Percentiles rank a stretch among this genome's conserved stretches.
Evolutionary conservation across 306 rosid species (phyloP).

Genomic region (Fragaria iinumae): DNA sequence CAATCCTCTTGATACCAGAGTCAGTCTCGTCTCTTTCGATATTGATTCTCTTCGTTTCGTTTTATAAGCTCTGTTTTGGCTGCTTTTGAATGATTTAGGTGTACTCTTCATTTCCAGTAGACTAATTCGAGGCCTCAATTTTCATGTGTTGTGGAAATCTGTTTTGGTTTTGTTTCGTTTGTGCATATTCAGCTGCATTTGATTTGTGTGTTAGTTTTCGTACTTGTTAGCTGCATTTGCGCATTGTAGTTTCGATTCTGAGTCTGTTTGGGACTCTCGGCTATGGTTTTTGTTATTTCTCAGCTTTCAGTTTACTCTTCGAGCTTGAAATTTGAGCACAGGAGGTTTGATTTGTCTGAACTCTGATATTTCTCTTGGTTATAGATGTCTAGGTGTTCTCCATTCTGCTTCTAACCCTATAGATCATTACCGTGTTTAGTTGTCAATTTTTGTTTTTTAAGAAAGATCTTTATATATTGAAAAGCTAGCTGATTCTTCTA

Average conservation of each 20-base stretch:
- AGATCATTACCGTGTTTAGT: not conserved
- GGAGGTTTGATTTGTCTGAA: not conserved
- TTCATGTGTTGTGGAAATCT: not conserved
- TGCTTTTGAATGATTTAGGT: conserved; percentile 1
- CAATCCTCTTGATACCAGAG: conserved; percentile 84
- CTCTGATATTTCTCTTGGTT: not conserved
- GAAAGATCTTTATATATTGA: too few relatives aligned
- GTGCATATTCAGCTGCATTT: not conserved
- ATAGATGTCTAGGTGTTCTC: not conserved
- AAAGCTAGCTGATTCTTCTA: too few relatives aligned
- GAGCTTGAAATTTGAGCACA: not conserved
- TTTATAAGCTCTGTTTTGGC: not conserved
- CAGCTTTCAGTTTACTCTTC: not conserved
- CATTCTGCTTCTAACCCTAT: not conserved
- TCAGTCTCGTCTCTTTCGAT: conserved; percentile 22
- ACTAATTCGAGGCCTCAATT: not conserved
- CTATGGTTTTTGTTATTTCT: not conserved
- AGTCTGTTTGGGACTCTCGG: not conserved
- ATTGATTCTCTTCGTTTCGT: conserved; percentile 1
- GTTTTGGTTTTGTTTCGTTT: too few relatives aligned
- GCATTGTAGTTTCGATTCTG: too few relatives aligned
- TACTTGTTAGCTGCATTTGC: too few relatives aligned
- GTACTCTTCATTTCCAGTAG: not conserved
- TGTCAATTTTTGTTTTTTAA: not conserved
- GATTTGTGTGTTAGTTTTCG: not conserved